These are phyloP conservation scores for Teunomyces gatunensis DNA, from an alignment of 805 yeast genomes.

Conservation along the genomic window DNA sequence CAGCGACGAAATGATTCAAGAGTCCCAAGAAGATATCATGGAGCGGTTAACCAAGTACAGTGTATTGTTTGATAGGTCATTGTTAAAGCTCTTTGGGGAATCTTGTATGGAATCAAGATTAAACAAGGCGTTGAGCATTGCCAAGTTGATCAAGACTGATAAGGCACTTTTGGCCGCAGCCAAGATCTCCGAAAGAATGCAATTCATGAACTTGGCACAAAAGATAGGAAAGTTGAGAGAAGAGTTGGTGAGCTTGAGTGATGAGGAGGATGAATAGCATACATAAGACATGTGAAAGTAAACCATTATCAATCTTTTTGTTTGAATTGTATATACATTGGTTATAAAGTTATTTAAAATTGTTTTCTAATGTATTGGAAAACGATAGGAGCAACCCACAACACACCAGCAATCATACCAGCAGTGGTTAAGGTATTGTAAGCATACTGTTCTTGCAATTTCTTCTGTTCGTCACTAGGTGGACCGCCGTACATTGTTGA, in stretches of 20 bases:
- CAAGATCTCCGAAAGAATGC: conserved; percentile 73
- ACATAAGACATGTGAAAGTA: background rate
- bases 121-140: conserved; percentile 68
- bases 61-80: conserved; percentile 66
- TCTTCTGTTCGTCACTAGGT: conserved; percentile 63
- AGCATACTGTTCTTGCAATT: conserved; percentile 61
- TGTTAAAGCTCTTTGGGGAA: conserved; percentile 71
- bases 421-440: conserved; percentile 58
- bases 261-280: conserved; percentile 12
- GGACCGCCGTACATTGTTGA: conserved; percentile 48
- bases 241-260: conserved; percentile 22
- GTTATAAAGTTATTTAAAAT: conserved; percentile 20
- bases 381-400: conserved; percentile 58
- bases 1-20: conserved; percentile 25
- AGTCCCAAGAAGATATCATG: conserved; percentile 36
- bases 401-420: conserved; percentile 59
- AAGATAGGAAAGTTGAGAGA: conserved; percentile 40
- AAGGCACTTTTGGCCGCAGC: conserved; percentile 81
- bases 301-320: background rate
- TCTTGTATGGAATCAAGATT: conserved; percentile 68
- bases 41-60: conserved; percentile 55
- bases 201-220: conserved; percentile 32
- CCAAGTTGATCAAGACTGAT: conserved; percentile 66
- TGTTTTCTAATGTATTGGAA: conserved; percentile 54
- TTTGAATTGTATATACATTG: conserved; percentile 1